Evolutionary conservation across 495 filamentous ascomycete genomes (phyloP).

Genomic region (Trichoderma orchidacearum): DNA sequence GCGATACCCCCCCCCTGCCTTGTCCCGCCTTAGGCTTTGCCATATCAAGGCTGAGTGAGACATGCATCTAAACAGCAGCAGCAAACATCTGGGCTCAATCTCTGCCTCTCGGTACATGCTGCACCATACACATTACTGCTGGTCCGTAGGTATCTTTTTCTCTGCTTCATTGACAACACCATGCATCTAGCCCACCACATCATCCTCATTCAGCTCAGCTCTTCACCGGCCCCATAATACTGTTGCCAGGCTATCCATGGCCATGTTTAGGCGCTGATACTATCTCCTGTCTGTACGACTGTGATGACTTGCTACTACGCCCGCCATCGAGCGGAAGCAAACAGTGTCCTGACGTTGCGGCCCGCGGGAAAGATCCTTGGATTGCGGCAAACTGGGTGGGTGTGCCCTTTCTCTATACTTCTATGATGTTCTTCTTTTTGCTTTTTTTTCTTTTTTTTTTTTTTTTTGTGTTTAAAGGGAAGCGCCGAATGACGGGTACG

Average conservation of each 20-base stretch:
- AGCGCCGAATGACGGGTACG: too few relatives aligned
- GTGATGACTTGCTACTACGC: neutral
- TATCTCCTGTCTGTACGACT: neutral
- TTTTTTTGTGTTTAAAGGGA: too few relatives aligned
- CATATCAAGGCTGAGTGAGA: neutral
- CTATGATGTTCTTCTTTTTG: too few relatives aligned
- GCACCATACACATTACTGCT: neutral
- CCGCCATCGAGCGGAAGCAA: too few relatives aligned
- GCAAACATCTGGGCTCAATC: neutral
- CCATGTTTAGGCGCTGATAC: too few relatives aligned
- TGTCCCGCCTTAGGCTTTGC: neutral
- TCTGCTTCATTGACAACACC: neutral
- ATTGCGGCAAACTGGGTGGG: too few relatives aligned
- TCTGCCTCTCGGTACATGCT: neutral
- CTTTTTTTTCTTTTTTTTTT: too few relatives aligned
- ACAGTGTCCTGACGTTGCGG: too few relatives aligned
- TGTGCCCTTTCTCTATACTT: too few relatives aligned
- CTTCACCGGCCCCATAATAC: neutral
- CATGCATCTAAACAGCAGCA: neutral
- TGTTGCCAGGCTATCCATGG: neutral
- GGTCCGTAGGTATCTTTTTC: neutral
- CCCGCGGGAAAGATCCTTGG: too few relatives aligned
- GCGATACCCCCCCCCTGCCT: too few relatives aligned
- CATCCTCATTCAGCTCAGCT: neutral
- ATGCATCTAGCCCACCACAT: neutral